Evolutionary conservation across 228 moss, liverwort and hornwort species (phyloP).

Genomic region (Sphagnum fallax): DNA sequence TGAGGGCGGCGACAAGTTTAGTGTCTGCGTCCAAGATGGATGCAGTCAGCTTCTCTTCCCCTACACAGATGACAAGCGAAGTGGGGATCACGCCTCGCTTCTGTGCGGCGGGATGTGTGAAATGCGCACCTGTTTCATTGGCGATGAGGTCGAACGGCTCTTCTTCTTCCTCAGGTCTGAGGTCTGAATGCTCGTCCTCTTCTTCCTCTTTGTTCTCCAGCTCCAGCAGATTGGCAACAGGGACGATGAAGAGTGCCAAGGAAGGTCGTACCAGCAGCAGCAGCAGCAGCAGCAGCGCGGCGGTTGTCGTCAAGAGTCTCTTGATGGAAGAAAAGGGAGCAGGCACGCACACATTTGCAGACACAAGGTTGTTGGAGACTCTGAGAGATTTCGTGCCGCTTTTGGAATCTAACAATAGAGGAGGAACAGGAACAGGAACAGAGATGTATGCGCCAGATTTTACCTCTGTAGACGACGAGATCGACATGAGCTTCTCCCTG

Average conservation of each 20-base stretch:
- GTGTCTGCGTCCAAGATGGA: slow-evolving; percentile 22
- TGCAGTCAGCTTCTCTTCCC: slow-evolving; percentile 5
- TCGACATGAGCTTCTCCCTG: slow-evolving; percentile 11
- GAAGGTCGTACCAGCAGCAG: no score
- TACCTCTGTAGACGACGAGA: slow-evolving; percentile 10
- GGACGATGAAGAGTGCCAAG: no score
- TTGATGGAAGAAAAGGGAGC: slow-evolving; percentile 50
- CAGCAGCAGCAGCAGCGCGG: no score
- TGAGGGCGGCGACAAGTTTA: slow-evolving; percentile 37
- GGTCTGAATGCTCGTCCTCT: slow-evolving; percentile 50
- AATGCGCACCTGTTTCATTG: slow-evolving; percentile 44
- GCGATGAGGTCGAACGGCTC: slow-evolving; percentile 42
- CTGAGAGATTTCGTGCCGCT: slow-evolving; percentile 28
- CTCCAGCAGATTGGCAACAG: slow-evolving; percentile 7
- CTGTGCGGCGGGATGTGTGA: slow-evolving; percentile 39
- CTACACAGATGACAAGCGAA: slow-evolving; percentile 11
- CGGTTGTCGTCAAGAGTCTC: neutral
- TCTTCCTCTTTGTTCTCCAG: slow-evolving; percentile 17
- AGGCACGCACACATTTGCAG: slow-evolving; percentile 14
- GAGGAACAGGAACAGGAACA: slow-evolving; percentile 5
- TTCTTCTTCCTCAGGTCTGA: slow-evolving; percentile 14
- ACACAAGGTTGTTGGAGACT: slow-evolving; percentile 26
- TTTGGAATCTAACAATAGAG: slow-evolving; percentile 20
- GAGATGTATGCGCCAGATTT: slow-evolving; percentile 8
- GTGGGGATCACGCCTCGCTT: slow-evolving; percentile 12